Evolutionary conservation across 192 early-diverging fungal genomes (phyloP).

Genomic region (Coemansia sp.): DNA sequence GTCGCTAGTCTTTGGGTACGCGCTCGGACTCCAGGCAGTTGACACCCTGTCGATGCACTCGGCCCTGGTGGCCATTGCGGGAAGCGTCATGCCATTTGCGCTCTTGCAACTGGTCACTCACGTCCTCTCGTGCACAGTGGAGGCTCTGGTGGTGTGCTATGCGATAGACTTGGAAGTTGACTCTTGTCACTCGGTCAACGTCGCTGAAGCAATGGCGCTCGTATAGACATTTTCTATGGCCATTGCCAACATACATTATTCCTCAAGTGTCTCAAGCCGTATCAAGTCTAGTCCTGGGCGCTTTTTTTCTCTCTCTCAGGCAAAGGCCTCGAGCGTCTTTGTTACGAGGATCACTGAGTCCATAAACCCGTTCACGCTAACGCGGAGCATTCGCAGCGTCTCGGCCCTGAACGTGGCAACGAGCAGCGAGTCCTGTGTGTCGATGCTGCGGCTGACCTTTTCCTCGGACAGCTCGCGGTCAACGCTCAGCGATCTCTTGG

Average conservation of each 20-base stretch:
- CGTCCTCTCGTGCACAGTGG: constrained; percentile 41
- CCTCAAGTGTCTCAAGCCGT: too few relatives aligned
- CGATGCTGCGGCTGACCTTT: constrained; percentile 19
- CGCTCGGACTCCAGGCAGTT: constrained; percentile 27
- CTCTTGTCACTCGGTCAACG: constrained; percentile 46
- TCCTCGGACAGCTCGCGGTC: constrained; percentile 35
- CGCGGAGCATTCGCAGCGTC: constrained; percentile 31
- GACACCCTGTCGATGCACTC: constrained; percentile 19
- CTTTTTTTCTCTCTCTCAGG: not conserved
- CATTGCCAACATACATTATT: too few relatives aligned
- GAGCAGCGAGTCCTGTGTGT: not conserved
- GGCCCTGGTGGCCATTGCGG: constrained; percentile 27
- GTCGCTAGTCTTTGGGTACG: constrained; percentile 36
- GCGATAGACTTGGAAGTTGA: constrained; percentile 44
- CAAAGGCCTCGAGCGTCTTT: constrained; percentile 39
- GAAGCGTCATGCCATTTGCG: constrained; percentile 39
- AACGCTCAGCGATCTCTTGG: constrained; percentile 23
- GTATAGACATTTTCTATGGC: too few relatives aligned
- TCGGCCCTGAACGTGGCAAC: constrained; percentile 21
- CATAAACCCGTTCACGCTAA: constrained; percentile 50
- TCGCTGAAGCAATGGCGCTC: constrained; percentile 33
- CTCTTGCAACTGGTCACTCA: constrained; percentile 46
- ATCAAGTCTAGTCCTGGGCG: too few relatives aligned
- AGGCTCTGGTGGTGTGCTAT: constrained; percentile 48
- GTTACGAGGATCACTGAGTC: constrained; percentile 46